Evolutionary conservation across 306 rosid species (phyloP).

Genomic region (Mimosa pudica): DNA sequence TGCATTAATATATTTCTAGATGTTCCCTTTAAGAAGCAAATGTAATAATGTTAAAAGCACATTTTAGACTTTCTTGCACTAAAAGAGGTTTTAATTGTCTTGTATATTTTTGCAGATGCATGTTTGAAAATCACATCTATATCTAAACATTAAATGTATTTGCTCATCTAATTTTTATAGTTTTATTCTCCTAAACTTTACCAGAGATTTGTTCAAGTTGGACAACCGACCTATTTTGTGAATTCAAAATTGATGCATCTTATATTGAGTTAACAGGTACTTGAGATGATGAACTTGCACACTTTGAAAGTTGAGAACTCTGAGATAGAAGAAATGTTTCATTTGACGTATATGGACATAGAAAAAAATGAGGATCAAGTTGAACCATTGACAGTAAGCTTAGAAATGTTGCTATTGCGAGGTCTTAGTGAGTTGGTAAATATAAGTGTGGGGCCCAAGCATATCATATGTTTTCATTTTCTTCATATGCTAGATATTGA

Average conservation of each 20-base stretch:
- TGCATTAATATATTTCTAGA: not conserved
- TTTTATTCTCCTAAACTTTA: not conserved
- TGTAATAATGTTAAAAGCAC: not conserved
- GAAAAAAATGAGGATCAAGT: not conserved
- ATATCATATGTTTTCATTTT: not conserved
- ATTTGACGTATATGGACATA: not conserved
- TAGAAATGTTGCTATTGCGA: accelerated
- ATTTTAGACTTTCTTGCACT: not conserved
- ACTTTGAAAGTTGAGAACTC: not conserved
- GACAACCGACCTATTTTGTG: not conserved
- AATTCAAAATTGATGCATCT: not conserved
- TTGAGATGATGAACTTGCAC: not conserved
- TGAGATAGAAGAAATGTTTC: not conserved
- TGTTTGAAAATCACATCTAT: not conserved
- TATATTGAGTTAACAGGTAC: not conserved
- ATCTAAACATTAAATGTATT: not conserved
- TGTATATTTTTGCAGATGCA: not conserved
- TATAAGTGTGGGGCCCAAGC: not conserved
- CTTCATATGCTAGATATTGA: accelerated
- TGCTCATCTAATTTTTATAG: not conserved
- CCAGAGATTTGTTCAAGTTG: not conserved
- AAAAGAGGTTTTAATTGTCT: not conserved
- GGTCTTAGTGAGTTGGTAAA: not conserved
- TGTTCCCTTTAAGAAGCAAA: not conserved
- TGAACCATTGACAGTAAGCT: not conserved